These are phyloP conservation scores for Eleusine coracana DNA, from an alignment of 176 grass and related monocot genomes.

Conservation along the genomic window DNA sequence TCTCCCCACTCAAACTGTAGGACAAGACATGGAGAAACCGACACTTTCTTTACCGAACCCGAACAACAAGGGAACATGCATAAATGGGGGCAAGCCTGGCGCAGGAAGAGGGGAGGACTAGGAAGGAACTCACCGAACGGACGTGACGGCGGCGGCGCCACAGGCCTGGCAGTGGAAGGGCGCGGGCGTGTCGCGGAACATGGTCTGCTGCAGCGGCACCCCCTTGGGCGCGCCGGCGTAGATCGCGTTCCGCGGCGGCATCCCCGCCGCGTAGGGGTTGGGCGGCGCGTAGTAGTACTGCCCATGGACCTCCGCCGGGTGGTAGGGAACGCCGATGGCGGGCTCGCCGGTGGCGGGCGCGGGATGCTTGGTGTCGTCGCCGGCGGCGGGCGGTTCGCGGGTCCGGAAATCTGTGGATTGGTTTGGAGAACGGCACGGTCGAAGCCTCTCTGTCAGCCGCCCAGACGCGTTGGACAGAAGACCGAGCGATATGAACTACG, in stretches of 20 bases:
- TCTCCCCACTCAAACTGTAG: not conserved
- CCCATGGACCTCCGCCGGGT: slow-evolving; percentile 33
- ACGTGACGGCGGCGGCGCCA: slow-evolving; percentile 67
- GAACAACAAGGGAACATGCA: not conserved
- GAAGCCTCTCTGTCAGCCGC: not conserved
- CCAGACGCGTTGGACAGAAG: not conserved
- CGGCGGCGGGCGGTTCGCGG: slow-evolving; percentile 15
- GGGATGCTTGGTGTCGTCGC: slow-evolving; percentile 39
- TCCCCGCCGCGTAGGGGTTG: slow-evolving; percentile 76
- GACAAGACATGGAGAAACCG: not conserved
- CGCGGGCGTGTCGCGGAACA: slow-evolving; percentile 95
- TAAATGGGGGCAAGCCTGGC: not conserved
- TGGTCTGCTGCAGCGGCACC: slow-evolving; percentile 89
- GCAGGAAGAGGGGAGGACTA: not conserved
- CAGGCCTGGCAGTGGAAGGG: slow-evolving; percentile 93
- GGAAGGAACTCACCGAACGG: slow-evolving; percentile 55
- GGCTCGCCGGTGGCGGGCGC: slow-evolving; percentile 38
- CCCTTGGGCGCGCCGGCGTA: slow-evolving; percentile 83
- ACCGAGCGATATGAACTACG: too few species aligned
- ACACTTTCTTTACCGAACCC: not conserved
- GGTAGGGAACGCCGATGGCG: slow-evolving; percentile 69
- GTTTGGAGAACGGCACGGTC: slow-evolving; percentile 15
- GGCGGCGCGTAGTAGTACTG: slow-evolving; percentile 59
- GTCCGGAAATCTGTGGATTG: not conserved
- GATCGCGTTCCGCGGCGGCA: slow-evolving; percentile 84